Base-by-base conservation (phyloP, 768 basidiomycete genomes). In the Leccinum broughii region DNA sequence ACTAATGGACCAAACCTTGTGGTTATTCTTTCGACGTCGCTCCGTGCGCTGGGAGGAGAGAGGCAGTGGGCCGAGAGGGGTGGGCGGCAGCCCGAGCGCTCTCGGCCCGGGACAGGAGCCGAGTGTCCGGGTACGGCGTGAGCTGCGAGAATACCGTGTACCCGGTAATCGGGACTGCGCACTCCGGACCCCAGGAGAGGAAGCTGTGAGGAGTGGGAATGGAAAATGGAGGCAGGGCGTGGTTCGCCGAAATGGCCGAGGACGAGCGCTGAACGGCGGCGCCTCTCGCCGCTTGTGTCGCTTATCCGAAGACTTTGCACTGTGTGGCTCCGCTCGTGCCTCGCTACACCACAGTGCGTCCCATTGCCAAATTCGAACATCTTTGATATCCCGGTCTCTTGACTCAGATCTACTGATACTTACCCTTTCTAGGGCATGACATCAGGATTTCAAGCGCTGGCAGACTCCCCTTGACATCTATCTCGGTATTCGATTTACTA, bases 361-460 rank as follows among this genome's bases (percentile, higher is more conserved):
- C 34, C 11, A 34, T 34, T 34, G 4, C 34, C 34, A 13, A 34
- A 34, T 6, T 34, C 34, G 34, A 34, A 34, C 5, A 34, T 13
- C 13, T 34, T 34, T 34, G 34, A 60, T 64, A 3, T 37, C 15
- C 28, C 9, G 9, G 1, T 51, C 11, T 41, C 34, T 22, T 34
- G 10, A 37, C 26, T 48, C 20, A 44, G 66, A 65, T 15, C 44
- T 30, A 6, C 34, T 6, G 11, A 34, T 34, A 13, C 13, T 34
- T 13, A 34, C 34, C 34, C 13, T 26, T 32, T 22, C 44, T n/a
- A 6, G 4, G 62, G 64, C 13, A 3, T 58, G 3, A 37, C 57
- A 24, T 65, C 64, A 4, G 64, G 60, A 20, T 5, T 51, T 62
- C n/a, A 52, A 65, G 30, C 34, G 13, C 62, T 65, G 52, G 59